phyloP scores from a whole-genome alignment of 352 stramenopile species.

The Aphanomyces euteiches region DNA sequence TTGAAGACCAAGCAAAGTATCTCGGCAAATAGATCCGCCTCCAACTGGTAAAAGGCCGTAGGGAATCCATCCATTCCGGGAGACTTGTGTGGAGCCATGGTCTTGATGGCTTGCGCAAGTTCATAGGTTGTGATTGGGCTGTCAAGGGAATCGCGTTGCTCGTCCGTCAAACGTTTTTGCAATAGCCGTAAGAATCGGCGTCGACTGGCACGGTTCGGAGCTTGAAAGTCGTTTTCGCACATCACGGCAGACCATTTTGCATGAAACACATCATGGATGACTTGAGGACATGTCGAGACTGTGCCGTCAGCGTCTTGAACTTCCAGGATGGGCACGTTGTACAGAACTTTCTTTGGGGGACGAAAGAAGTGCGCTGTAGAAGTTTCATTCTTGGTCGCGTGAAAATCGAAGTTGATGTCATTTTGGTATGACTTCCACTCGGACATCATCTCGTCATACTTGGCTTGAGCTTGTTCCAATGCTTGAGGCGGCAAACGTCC shows the following conservation, averaged over 20 bases:
- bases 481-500: not conserved
- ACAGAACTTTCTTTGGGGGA: not conserved
- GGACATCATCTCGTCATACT: not conserved
- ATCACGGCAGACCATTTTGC: not conserved
- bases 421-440: not conserved
- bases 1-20: constrained; percentile 34
- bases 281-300: not conserved
- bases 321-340: constrained; percentile 1
- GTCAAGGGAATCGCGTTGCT: constrained; percentile 4
- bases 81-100: constrained; percentile 19
- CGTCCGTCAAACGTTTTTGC: not conserved
- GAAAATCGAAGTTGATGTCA: constrained; percentile 11
- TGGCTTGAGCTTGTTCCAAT: no score
- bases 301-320: not conserved
- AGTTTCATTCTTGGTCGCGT: not conserved
- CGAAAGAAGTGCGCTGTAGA: constrained; percentile 8
- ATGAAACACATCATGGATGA: not conserved
- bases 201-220: not conserved
- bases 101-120: not conserved
- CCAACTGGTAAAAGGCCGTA: constrained; percentile 34
- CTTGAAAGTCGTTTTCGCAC: constrained; percentile 5
- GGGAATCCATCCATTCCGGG: constrained; percentile 29
- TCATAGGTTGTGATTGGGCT: not conserved
- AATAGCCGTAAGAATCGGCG: not conserved
- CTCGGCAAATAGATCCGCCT: constrained; percentile 32